Percentiles rank a stretch among this genome's conserved stretches.
These are phyloP conservation scores for Aotearoamyces nothofagi DNA, from an alignment of 2,329 filamentous ascomycete genomes.

Conservation along the genomic window DNA sequence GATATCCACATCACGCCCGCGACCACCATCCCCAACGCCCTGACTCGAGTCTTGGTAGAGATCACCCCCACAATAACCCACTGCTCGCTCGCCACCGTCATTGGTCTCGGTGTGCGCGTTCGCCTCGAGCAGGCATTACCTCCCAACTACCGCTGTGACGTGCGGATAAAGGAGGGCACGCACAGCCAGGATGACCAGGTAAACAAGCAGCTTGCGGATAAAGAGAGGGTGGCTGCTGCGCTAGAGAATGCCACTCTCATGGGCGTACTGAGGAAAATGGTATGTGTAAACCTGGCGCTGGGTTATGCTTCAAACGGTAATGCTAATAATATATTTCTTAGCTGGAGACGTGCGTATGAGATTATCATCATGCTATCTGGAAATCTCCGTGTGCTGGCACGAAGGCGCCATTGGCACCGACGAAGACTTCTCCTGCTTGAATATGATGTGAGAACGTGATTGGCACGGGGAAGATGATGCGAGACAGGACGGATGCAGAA, in stretches of 20 bases:
- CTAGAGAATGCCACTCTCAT: slow-evolving; percentile 86
- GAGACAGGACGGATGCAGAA: too few relatives aligned
- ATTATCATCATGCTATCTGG: too few relatives aligned
- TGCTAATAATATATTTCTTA: too few relatives aligned
- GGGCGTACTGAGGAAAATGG: slow-evolving; percentile 85
- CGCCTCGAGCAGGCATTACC: slow-evolving; percentile 82
- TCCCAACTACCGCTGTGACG: slow-evolving; percentile 81
- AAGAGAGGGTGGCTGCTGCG: slow-evolving; percentile 89
- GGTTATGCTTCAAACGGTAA: too few relatives aligned
- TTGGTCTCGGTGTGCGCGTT: slow-evolving; percentile 84
- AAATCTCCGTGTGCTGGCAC: too few relatives aligned
- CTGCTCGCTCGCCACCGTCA: slow-evolving; percentile 91
- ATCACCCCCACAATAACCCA: slow-evolving; percentile 95
- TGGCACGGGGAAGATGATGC: too few relatives aligned
- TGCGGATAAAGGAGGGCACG: slow-evolving; percentile 90
- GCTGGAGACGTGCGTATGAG: too few relatives aligned
- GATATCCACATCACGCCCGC: slow-evolving; percentile 71
- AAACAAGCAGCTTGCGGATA: slow-evolving; percentile 92
- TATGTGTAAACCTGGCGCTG: too few relatives aligned
- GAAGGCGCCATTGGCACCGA: too few relatives aligned
- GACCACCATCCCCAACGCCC: slow-evolving; percentile 37
- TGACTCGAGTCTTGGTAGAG: slow-evolving; percentile 66
- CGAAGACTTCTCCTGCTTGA: too few relatives aligned
- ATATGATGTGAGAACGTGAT: too few relatives aligned
- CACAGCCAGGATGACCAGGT: slow-evolving; percentile 90